Base-by-base conservation (phyloP, 306 rosid species). In the Ormosia emarginata region DNA sequence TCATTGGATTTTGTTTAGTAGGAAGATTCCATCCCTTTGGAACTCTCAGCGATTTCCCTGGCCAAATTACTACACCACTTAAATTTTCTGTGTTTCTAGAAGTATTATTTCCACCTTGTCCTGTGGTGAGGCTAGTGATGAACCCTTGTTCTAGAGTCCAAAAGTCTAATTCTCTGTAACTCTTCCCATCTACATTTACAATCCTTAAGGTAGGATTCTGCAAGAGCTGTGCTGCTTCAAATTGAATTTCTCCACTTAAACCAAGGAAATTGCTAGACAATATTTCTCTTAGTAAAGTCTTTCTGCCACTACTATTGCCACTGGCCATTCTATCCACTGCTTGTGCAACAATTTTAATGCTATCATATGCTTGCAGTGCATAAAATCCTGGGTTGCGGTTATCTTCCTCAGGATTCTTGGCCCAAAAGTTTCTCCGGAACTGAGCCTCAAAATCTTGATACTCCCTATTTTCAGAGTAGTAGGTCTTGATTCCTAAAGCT, bases 21-120 rank as follows among this genome's bases (percentile, higher is more conserved):
- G 97, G 97, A 68, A 93, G 58, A 50, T 76, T 79, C 97, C 97
- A 93, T 1, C 97, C 98, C 67, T 83, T 86, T 8, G 98, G 94
- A 77, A 4, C 70, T n/a, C 61, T 11, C 0, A 5, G 0, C 24
- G 39, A 37, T 65, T 91, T 82, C 40, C 97, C 96, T 0, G 97
- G 97, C 97, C 97, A 93, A 81, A 77, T 71, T 62, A 88, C 89
- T 0, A 53, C n/a, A 61, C 82, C 88, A 50, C 18, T 67, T 15
- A 88, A 84, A 67, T 59, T 59, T 34, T 59, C 47, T 46, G 33
- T 44, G 24, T 59, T 75, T 77, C 76, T 70, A 79, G 63, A 36
- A 66, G 30, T 65, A 67, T 36, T 75, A 4, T 33, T 47, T 63
- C 32, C 65, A 49, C 61, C 70, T 61, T 77, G 24, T 84, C 53